Percentiles rank a stretch among this genome's conserved stretches.
phyloP scores from a whole-genome alignment of 768 basidiomycete genomes.

The Galerina marginata region DNA sequence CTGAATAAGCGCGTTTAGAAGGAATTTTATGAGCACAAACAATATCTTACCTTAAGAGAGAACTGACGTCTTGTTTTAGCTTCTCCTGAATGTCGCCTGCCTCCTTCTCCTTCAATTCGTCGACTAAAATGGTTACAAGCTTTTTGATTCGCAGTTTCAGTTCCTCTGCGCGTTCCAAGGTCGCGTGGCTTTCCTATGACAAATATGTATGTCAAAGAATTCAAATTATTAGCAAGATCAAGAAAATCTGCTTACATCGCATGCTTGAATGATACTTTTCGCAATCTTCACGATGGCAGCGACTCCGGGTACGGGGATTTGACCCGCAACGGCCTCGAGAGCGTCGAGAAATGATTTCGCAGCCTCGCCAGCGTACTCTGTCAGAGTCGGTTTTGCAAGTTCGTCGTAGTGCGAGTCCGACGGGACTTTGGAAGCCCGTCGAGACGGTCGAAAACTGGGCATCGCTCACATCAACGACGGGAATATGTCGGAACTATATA shows the following conservation, averaged over 20 bases:
- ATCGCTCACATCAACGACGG: too few relatives aligned
- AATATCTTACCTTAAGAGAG: not conserved
- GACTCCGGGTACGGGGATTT: not conserved
- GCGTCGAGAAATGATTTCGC: not conserved
- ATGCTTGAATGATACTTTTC: not conserved
- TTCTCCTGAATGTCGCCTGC: not conserved
- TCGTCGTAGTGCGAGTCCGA: not conserved
- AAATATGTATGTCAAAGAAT: too few relatives aligned
- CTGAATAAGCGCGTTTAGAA: not conserved
- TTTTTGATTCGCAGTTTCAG: conserved; percentile 1
- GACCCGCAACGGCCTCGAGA: not conserved
- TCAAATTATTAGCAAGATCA: not conserved
- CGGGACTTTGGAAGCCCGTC: too few relatives aligned
- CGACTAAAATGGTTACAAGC: not conserved
- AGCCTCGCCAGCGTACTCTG: not conserved
- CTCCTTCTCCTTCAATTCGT: not conserved
- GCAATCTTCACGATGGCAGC: not conserved
- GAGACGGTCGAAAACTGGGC: too few relatives aligned
- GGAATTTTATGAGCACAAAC: too few relatives aligned
- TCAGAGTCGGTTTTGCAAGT: not conserved
- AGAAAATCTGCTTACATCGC: not conserved
- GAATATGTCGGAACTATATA: too few relatives aligned
- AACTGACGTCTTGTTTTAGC: not conserved
- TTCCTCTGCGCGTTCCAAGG: not conserved
- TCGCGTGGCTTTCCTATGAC: not conserved